phyloP scores from a whole-genome alignment of 2,329 filamentous ascomycete genomes.

The Colletotrichum tanaceti region DNA sequence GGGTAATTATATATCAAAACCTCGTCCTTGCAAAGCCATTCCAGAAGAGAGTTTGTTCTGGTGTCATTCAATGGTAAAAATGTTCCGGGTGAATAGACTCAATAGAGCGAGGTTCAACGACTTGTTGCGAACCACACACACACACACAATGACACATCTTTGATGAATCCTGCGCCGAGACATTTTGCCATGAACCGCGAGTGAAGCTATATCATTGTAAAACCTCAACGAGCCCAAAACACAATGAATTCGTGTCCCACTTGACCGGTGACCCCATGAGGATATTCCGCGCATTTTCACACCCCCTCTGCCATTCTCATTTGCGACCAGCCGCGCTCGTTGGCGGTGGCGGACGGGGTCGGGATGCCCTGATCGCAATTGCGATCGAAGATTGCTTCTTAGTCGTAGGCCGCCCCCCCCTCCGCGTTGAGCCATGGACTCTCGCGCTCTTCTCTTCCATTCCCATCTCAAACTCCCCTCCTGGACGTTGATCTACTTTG shows the following conservation, averaged over 20 bases:
- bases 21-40: conserved; percentile 9
- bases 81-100: too few relatives aligned
- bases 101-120: not conserved
- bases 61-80: not conserved
- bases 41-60: not conserved
- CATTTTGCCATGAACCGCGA: not conserved
- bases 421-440: conserved; percentile 32
- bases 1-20: conserved; percentile 16
- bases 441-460: conserved; percentile 29
- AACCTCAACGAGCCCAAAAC: conserved; percentile 10
- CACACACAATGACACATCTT: too few relatives aligned
- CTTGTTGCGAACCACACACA: too few relatives aligned
- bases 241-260: not conserved
- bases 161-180: too few relatives aligned
- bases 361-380: conserved; percentile 40
- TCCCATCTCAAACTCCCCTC: conserved; percentile 28
- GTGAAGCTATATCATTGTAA: conserved; percentile 14
- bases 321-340: conserved; percentile 33
- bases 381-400: conserved; percentile 41
- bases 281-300: not conserved
- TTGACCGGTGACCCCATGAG: not conserved
- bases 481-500: not conserved
- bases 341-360: conserved; percentile 34
- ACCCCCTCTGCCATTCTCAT: conserved; percentile 20
- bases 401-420: conserved; percentile 39